phyloP scores from a whole-genome alignment of 495 filamentous ascomycete genomes.

The Tuber aestivum region DNA sequence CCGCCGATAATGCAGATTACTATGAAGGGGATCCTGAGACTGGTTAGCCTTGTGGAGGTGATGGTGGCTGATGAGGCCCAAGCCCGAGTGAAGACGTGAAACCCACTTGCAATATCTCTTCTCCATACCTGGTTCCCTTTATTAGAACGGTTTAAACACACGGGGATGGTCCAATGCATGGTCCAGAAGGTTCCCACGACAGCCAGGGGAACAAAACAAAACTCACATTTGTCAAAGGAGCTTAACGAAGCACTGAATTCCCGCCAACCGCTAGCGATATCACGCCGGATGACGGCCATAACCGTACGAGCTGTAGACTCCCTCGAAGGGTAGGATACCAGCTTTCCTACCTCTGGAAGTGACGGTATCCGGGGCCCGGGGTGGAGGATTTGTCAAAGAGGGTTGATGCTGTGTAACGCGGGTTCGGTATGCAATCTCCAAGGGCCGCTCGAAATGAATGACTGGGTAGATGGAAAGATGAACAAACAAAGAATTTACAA shows the following conservation, averaged over 20 bases:
- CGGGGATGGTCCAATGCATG: neutral
- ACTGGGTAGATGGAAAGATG: neutral
- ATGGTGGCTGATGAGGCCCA: neutral
- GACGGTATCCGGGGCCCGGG: neutral
- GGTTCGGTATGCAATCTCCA: neutral
- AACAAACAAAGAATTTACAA: neutral
- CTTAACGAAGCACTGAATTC: constrained; percentile 22
- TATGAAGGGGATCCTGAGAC: constrained; percentile 35
- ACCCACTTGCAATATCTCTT: constrained; percentile 34
- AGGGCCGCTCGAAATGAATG: neutral
- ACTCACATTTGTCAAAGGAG: constrained; percentile 34
- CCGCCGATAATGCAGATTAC: constrained; percentile 35
- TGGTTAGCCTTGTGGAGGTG: neutral
- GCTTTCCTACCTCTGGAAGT: neutral
- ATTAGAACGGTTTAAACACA: constrained; percentile 5
- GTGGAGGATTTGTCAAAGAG: neutral
- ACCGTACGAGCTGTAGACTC: neutral
- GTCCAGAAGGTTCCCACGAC: neutral
- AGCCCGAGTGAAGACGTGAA: neutral
- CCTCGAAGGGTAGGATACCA: neutral
- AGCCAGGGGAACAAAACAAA: neutral
- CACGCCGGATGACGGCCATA: neutral
- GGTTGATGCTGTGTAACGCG: neutral
- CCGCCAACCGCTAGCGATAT: neutral
- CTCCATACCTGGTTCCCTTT: constrained; percentile 21